Evolutionary conservation across 208 protist species (phyloP), one percentile per base, ranked within the genome.

Genomic region (Leishmania turanica): DNA sequence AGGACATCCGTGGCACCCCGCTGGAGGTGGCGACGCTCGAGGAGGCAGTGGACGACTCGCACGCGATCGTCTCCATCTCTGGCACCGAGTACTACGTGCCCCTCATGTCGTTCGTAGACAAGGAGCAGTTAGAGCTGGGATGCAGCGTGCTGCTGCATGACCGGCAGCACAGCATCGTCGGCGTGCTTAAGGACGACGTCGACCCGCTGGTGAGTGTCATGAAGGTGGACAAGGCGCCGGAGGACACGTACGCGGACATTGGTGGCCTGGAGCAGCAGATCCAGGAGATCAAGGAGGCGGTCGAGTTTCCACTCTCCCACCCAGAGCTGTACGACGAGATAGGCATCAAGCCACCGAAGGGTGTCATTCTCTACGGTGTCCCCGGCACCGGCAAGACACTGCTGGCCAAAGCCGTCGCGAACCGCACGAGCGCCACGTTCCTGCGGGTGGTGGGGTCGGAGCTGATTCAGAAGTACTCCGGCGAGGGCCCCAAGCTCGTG

Each of bases 381-480:
- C 99, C 99, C 21, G 99, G 99, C 45, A 99, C 99, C 0, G 99
- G 98, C 71, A 98, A 98, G 88, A 99, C 99, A 21, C 93, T 99
- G 17, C 93, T 99, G 8, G 99, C 99, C 8, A 99, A 99, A 86
- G 99, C 99, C 31, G 99, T 99, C 34, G 99, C 99, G 9, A 99
- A 99, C 83, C 97, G 99, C 79, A 99, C 99, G 0, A 99, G 98
- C 49, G 99, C 99, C 15, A 99, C 99, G 40, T 99, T 99, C 88
- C 88, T 99, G 45, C 94, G 99, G 72, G 98, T 99, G 21, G 99
- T 99, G 21, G 99, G 99, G 19, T 99, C 99, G 17, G 99, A 99
- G 91, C 83, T 99, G 11, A 99, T 99, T 88, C 99, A 99, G 89
- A 99, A 99, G 89, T 99, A 99, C 91, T 91, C 99, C 21, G 99